These are phyloP conservation scores for Candida easanensis DNA, from an alignment of 805 yeast genomes.

Conservation along the genomic window DNA sequence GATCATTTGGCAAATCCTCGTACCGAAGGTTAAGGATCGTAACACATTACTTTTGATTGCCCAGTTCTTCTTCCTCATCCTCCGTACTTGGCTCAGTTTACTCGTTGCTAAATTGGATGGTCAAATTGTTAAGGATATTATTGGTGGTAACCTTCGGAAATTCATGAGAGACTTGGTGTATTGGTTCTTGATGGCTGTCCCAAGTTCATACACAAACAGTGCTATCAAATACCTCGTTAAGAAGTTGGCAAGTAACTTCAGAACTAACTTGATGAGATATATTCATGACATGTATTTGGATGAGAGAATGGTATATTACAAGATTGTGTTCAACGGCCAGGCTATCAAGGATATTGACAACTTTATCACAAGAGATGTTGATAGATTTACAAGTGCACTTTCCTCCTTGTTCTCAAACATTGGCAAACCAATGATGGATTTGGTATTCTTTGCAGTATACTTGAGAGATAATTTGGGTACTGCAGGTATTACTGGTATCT, in stretches of 20 bases:
- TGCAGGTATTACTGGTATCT: conserved; percentile 79
- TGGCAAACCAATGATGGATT: conserved; percentile 89
- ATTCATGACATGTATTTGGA: conserved; percentile 89
- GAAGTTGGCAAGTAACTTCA: conserved; percentile 74
- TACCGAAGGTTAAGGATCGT: conserved; percentile 70
- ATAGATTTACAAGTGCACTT: conserved; percentile 75
- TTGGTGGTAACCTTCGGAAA: conserved; percentile 72
- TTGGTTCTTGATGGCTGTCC: conserved; percentile 89
- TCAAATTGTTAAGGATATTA: conserved; percentile 84
- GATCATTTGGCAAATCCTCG: conserved; percentile 75
- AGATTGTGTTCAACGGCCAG: conserved; percentile 52
- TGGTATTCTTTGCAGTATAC: conserved; percentile 79
- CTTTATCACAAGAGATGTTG: conserved; percentile 81
- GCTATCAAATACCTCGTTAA: conserved; percentile 80
- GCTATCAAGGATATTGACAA: conserved; percentile 67
- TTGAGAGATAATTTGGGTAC: conserved; percentile 83
- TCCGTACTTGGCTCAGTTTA: conserved; percentile 85
- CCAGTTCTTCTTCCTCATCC: conserved; percentile 70
- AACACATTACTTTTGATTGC: conserved; percentile 63
- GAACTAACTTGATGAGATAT: conserved; percentile 80
- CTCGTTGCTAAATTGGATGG: conserved; percentile 89
- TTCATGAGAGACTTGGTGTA: conserved; percentile 75
- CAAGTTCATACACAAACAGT: conserved; percentile 89
- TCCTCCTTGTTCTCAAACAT: conserved; percentile 82
- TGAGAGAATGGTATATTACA: conserved; percentile 77